Percentiles rank a stretch among this genome's conserved stretches.
Evolutionary conservation across 2,329 filamentous ascomycete genomes (phyloP).

Genomic region (Penicillium polonicum): DNA sequence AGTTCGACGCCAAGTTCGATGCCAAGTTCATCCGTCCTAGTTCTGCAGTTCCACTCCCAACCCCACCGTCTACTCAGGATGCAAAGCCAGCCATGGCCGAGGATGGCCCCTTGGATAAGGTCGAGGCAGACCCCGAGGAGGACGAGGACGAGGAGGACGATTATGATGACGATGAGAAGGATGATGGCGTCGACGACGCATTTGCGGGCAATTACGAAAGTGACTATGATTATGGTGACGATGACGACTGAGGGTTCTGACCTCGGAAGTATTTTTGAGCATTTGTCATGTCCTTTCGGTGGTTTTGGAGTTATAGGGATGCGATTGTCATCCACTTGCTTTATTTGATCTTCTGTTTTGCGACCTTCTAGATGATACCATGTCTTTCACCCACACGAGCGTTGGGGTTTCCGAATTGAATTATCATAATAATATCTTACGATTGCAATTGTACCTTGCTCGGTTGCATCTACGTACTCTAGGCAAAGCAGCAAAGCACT

Average conservation of each 20-base stretch:
- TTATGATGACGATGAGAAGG: conserved; percentile 34
- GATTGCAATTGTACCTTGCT: neutral
- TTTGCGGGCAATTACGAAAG: conserved; percentile 32
- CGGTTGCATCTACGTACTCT: neutral
- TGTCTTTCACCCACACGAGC: neutral
- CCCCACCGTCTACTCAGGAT: neutral
- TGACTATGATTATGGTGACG: conserved; percentile 23
- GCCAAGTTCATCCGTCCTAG: conserved; percentile 17
- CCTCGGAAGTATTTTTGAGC: neutral
- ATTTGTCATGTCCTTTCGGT: neutral
- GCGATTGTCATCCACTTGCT: neutral
- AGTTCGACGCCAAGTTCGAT: conserved; percentile 20
- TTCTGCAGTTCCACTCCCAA: conserved; percentile 1
- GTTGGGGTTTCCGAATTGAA: conserved; percentile 1
- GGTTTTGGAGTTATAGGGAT: neutral
- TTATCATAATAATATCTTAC: neutral
- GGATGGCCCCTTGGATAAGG: neutral
- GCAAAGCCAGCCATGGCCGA: neutral
- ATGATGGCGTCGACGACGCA: conserved; percentile 34
- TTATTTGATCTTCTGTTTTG: neutral
- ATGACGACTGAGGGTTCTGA: conserved; percentile 16
- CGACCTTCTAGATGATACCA: conserved; percentile 11
- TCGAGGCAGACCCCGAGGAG: conserved; percentile 7
- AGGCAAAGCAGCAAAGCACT: too few species aligned
- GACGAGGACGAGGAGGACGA: conserved; percentile 30